A percentile compares a stretch with the other conserved stretches of the same genome.
Conservation (phyloP, 441 rosid genomes). For the Oxalis stricta region DNA sequence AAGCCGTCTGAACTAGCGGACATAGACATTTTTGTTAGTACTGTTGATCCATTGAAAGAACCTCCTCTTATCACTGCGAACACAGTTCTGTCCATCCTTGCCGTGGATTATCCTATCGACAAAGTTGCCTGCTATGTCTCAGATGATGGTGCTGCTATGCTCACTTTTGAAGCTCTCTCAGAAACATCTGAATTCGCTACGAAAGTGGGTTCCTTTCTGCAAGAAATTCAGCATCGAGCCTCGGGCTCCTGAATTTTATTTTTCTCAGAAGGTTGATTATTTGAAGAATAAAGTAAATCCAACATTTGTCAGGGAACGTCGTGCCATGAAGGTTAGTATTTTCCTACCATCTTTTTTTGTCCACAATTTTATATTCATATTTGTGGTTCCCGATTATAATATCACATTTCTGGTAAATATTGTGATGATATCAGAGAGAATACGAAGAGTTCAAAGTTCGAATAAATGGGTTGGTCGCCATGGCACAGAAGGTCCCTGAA, state of each 20-base stretch:
- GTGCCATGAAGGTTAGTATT: slow-evolving; percentile 74
- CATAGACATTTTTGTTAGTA: slow-evolving; percentile 78
- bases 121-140: slow-evolving; percentile 93
- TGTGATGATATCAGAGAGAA: slow-evolving; percentile 59
- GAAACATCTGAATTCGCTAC: slow-evolving; percentile 93
- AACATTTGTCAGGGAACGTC: slow-evolving; percentile 61
- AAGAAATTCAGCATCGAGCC: slow-evolving; percentile 77
- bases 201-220: slow-evolving; percentile 96
- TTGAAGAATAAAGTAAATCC: slow-evolving; percentile 74
- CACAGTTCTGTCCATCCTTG: slow-evolving; percentile 86
- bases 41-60: slow-evolving; percentile 93
- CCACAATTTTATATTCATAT: not conserved
- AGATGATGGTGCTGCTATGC: slow-evolving; percentile 99
- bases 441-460: slow-evolving; percentile 84
- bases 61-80: slow-evolving; percentile 97
- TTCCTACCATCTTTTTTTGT: not conserved
- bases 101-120: slow-evolving; percentile 91
- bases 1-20: slow-evolving; percentile 56
- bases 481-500: slow-evolving; percentile 90
- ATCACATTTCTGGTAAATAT: not conserved
- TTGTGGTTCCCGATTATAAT: slow-evolving; percentile 5
- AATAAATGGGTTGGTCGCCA: slow-evolving; percentile 77
- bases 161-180: slow-evolving; percentile 89
- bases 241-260: slow-evolving; percentile 96
- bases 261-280: slow-evolving; percentile 74